Percentiles rank a stretch among this genome's conserved stretches.
phyloP scores from a whole-genome alignment of 2,329 filamentous ascomycete genomes.

The Dactylellina sp. region DNA sequence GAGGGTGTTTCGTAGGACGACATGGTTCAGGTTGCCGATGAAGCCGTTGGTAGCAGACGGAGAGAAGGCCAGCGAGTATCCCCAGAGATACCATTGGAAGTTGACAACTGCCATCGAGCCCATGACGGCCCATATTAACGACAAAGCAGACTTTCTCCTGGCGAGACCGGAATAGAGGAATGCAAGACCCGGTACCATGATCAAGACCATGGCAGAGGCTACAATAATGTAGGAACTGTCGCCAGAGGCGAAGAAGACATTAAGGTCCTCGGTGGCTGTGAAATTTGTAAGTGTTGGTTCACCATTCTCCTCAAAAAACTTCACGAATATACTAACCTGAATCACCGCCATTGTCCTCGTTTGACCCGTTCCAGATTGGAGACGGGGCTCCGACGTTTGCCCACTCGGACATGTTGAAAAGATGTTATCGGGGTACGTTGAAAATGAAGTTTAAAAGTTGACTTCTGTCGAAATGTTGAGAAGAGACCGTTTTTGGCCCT shows the following conservation, averaged over 20 bases:
- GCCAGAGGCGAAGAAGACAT: slow-evolving; percentile 90
- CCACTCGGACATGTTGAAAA: slow-evolving; percentile 46
- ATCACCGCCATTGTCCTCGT: slow-evolving; percentile 46
- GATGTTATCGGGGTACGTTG: too few relatives aligned
- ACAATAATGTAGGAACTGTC: slow-evolving; percentile 95
- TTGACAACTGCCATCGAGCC: slow-evolving; percentile 89
- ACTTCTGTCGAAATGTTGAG: slow-evolving; percentile 29
- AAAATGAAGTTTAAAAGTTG: slow-evolving; percentile 7
- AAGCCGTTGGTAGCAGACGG: slow-evolving; percentile 83
- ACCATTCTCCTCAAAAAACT: too few relatives aligned
- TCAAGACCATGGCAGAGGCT: slow-evolving; percentile 87
- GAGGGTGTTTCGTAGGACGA: slow-evolving; percentile 86
- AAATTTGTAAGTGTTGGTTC: slow-evolving; percentile 24
- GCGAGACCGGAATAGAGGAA: slow-evolving; percentile 98
- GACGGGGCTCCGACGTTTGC: slow-evolving; percentile 46
- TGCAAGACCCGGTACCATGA: slow-evolving; percentile 96
- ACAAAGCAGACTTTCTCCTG: slow-evolving; percentile 95
- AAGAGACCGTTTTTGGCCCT: slow-evolving; percentile 33
- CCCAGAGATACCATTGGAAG: slow-evolving; percentile 99
- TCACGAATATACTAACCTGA: slow-evolving; percentile 40
- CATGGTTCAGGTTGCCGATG: slow-evolving; percentile 90
- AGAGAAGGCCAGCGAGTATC: slow-evolving; percentile 94
- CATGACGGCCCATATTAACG: slow-evolving; percentile 97
- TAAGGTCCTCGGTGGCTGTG: slow-evolving; percentile 83
- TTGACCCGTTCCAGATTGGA: slow-evolving; percentile 48